These are phyloP conservation scores for Nasturtium officinale DNA, from an alignment of 345 rosid species.

Conservation along the genomic window DNA sequence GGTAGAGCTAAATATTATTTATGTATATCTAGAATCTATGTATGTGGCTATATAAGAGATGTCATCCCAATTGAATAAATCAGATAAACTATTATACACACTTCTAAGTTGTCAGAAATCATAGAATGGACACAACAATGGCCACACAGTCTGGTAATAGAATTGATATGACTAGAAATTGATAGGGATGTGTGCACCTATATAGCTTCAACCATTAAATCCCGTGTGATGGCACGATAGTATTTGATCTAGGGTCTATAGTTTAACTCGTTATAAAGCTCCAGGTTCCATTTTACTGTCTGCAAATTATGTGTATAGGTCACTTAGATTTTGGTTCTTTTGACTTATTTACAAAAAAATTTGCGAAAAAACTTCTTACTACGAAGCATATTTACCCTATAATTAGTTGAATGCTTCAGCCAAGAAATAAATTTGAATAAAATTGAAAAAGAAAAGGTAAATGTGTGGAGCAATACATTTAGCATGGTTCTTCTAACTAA, in stretches of 20 bases:
- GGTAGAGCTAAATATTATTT: no score
- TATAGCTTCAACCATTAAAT: background rate
- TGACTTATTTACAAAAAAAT: no score
- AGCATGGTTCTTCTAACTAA: conserved; percentile 24
- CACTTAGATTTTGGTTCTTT: background rate
- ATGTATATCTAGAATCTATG: no score
- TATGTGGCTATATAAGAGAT: no score
- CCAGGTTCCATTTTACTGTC: background rate
- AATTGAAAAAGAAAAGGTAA: background rate
- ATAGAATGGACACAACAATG: conserved; percentile 1
- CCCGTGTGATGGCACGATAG: background rate
- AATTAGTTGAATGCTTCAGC: background rate
- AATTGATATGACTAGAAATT: background rate
- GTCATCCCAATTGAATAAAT: no score
- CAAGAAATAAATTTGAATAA: background rate
- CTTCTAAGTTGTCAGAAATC: no score
- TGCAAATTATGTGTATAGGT: background rate
- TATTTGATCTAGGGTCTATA: background rate
- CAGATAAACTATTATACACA: no score
- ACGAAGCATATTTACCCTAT: background rate
- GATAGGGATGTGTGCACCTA: background rate
- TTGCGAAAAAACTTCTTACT: background rate
- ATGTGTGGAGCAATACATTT: conserved; percentile 20
- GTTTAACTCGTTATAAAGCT: background rate
- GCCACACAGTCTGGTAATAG: background rate